Conservation (phyloP, 1,284 basidiomycete species). For the Microbotryum saponariae region DNA sequence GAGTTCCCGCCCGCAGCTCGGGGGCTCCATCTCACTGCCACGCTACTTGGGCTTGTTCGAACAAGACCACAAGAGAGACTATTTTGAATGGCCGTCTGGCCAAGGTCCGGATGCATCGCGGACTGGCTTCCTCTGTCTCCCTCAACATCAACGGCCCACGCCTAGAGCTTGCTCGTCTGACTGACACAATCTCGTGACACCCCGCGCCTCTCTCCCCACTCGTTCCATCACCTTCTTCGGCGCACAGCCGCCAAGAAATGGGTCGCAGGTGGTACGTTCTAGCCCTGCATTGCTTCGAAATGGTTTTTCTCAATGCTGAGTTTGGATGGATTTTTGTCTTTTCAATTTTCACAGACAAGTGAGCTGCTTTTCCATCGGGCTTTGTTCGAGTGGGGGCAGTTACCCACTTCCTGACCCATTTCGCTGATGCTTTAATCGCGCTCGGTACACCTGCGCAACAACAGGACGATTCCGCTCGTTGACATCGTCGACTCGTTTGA, state of each 20-base stretch:
- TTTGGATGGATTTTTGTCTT: too few relatives aligned
- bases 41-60: too few relatives aligned
- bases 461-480: constrained; percentile 41
- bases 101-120: too few relatives aligned
- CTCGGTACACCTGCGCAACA: too few relatives aligned
- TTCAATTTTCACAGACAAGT: constrained; percentile 6
- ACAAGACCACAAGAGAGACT: too few relatives aligned
- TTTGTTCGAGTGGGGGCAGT: too few relatives aligned
- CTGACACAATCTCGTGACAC: neutral
- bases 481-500: constrained; percentile 43
- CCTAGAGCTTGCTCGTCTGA: neutral
- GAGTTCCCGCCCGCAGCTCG: neutral
- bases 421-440: neutral
- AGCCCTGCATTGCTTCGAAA: too few relatives aligned
- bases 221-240: neutral
- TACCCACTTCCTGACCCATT: neutral
- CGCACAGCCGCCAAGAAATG: constrained; percentile 37
- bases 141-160: neutral
- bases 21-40: neutral
- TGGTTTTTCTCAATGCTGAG: too few relatives aligned
- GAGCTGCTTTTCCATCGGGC: neutral
- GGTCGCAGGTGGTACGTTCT: constrained; percentile 38
- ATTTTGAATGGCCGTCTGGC: too few relatives aligned
- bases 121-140: too few relatives aligned
- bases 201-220: too few relatives aligned